Percentiles rank a stretch among this genome's conserved stretches.
Evolutionary conservation across 225 moss, liverwort and hornwort species (phyloP).

Genomic region (Takakia lepidozioides): DNA sequence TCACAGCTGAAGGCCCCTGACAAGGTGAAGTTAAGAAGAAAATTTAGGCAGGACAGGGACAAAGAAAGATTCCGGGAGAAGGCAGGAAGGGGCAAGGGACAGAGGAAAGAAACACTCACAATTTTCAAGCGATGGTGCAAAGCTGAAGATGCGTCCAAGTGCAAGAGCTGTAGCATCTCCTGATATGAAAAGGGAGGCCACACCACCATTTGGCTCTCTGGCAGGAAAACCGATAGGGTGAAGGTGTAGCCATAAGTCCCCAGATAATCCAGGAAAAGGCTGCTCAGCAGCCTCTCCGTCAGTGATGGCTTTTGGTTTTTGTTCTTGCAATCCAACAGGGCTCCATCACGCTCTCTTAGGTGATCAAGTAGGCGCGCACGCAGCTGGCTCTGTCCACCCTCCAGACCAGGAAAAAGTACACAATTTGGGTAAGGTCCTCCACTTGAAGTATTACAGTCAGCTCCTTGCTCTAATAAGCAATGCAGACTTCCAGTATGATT

Average conservation of each 20-base stretch:
- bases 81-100: too few relatives aligned
- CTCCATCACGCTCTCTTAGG: conserved; percentile 46
- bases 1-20: too few relatives aligned
- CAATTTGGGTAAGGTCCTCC: too few relatives aligned
- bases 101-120: too few relatives aligned
- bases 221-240: conserved; percentile 81
- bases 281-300: conserved; percentile 62
- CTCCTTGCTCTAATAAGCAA: too few relatives aligned
- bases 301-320: conserved; percentile 40
- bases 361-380: conserved; percentile 76
- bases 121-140: conserved; percentile 38
- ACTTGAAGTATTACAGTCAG: neutral
- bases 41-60: too few relatives aligned
- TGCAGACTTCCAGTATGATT: too few relatives aligned
- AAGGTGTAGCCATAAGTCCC: conserved; percentile 61
- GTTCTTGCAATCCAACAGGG: conserved; percentile 27
- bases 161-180: conserved; percentile 81
- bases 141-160: conserved; percentile 48
- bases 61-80: too few relatives aligned
- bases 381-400: conserved; percentile 64
- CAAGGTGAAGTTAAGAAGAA: too few relatives aligned
- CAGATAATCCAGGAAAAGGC: conserved; percentile 86
- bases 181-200: conserved; percentile 62
- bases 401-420: too few relatives aligned
- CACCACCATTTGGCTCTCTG: conserved; percentile 68